phyloP scores from a whole-genome alignment of 169 alveolate species.

The Plasmodium relictum region DNA sequence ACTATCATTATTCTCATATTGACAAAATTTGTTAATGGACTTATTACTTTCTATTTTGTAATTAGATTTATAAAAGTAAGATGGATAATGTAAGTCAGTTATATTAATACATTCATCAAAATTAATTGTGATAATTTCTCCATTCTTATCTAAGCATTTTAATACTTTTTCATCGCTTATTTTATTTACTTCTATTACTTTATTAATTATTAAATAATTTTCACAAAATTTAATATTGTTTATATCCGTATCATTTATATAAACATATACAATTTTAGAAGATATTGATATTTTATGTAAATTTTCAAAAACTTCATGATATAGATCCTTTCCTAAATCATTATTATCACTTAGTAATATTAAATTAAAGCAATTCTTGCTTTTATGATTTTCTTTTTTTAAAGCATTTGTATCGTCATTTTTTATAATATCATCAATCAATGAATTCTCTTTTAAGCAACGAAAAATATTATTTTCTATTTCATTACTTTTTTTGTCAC shows the following conservation, averaged over 20 bases:
- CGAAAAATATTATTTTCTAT: background rate
- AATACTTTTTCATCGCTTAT: constrained; percentile 11
- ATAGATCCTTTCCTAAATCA: constrained; percentile 21
- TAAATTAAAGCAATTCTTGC: background rate
- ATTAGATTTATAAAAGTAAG: constrained; percentile 31
- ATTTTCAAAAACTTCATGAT: constrained; percentile 19
- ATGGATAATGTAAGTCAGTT: constrained; percentile 38
- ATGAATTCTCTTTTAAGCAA: background rate
- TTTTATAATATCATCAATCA: background rate
- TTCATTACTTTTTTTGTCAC: background rate
- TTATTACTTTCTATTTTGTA: background rate
- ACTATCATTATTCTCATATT: constrained; percentile 19
- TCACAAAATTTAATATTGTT: constrained; percentile 6
- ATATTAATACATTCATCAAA: constrained; percentile 63
- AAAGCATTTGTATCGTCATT: background rate
- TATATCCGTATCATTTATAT: background rate
- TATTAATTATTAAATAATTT: constrained; percentile 2
- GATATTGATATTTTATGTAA: background rate
- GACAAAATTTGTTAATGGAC: constrained; percentile 19
- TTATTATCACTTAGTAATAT: constrained; percentile 12
- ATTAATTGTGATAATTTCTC: background rate
- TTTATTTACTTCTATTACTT: constrained; percentile 10
- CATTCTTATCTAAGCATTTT: constrained; percentile 14
- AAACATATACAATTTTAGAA: constrained; percentile 6
- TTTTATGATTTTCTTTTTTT: background rate